Conservation (phyloP, 768 basidiomycete species). For the Myochromella boudieri region DNA sequence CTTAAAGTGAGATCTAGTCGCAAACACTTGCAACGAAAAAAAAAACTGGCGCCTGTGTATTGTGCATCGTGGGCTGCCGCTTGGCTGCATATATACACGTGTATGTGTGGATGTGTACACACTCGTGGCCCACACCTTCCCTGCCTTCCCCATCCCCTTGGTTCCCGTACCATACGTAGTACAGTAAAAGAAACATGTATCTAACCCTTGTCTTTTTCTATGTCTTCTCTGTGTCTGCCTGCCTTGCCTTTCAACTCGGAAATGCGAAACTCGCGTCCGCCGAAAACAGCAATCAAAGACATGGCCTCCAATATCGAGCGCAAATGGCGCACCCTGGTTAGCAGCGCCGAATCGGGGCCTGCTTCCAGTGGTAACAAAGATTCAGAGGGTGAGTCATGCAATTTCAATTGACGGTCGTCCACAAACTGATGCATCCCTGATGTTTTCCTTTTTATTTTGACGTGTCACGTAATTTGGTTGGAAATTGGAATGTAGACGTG, state of each 20-base stretch:
- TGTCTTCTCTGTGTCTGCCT: conserved; percentile 26
- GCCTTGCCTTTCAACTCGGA: background rate
- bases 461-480: too few species aligned
- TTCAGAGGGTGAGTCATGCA: conserved; percentile 75
- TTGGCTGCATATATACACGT: too few species aligned
- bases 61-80: too few species aligned
- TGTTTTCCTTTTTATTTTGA: conserved; percentile 8
- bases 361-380: conserved; percentile 40
- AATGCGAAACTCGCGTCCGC: conserved; percentile 15
- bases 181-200: conserved; percentile 60
- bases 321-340: conserved; percentile 72
- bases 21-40: too few species aligned
- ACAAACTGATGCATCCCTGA: conserved; percentile 22
- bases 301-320: conserved; percentile 88
- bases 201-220: conserved; percentile 57
- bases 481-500: conserved; percentile 38
- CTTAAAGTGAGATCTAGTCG: too few species aligned
- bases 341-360: conserved; percentile 33
- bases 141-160: conserved; percentile 3
- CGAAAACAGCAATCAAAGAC: conserved; percentile 82
- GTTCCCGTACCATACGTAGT: conserved; percentile 35
- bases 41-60: too few species aligned
- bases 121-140: too few species aligned
- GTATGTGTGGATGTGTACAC: too few species aligned
- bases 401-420: too few species aligned